Percentiles rank a stretch among this genome's conserved stretches.
Evolutionary conservation across 306 rosid genomes (phyloP).

Genomic region (Canavalia gladiata): DNA sequence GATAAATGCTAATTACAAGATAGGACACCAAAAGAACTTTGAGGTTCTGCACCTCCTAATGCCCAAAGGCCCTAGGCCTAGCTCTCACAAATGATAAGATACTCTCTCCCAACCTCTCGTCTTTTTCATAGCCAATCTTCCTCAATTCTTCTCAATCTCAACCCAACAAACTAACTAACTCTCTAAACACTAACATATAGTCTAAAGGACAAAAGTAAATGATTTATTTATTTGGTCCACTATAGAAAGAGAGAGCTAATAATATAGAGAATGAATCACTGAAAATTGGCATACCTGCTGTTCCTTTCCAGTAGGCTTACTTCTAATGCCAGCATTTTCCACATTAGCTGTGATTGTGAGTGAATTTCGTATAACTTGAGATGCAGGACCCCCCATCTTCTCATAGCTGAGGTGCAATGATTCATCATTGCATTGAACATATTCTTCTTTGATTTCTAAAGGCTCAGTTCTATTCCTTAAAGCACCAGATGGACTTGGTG

Average conservation of each 20-base stretch:
- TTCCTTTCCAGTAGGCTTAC: constrained; percentile 51
- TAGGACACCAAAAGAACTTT: background rate
- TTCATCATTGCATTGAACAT: constrained; percentile 57
- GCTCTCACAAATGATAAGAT: background rate
- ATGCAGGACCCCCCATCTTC: constrained; percentile 52
- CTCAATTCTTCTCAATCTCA: background rate
- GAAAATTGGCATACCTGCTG: constrained; percentile 64
- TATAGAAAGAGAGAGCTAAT: constrained; percentile 17
- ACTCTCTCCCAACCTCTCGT: background rate
- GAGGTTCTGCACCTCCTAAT: background rate
- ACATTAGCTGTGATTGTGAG: constrained; percentile 48
- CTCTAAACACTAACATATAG: background rate
- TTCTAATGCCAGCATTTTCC: constrained; percentile 61
- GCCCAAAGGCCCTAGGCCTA: background rate
- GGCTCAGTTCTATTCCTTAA: constrained; percentile 54
- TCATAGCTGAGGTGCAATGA: constrained; percentile 55
- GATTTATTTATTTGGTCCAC: background rate
- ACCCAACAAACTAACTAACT: background rate
- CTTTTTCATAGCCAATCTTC: too few species aligned
- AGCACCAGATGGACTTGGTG: constrained; percentile 52
- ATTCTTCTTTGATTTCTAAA: constrained; percentile 63
- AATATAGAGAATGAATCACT: constrained; percentile 11
- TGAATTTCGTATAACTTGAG: constrained; percentile 57
- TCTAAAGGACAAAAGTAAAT: constrained; percentile 25
- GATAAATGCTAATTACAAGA: background rate